Evolutionary conservation across 164 flowering plant genomes (phyloP).

Genomic region (Piper longum): DNA sequence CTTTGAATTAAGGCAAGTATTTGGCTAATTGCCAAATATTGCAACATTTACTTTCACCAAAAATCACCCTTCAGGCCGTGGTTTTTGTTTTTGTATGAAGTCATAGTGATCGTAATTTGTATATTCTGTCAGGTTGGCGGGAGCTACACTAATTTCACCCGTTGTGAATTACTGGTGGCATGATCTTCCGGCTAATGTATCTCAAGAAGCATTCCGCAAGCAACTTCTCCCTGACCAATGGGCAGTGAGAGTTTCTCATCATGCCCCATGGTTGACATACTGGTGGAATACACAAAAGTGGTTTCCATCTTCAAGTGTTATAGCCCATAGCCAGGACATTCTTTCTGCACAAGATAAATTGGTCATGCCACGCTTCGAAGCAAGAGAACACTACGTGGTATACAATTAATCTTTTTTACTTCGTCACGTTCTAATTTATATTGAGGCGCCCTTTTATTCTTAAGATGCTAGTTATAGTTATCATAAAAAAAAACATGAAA

Average conservation of each 20-base stretch:
- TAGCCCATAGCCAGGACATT: slow-evolving; percentile 14
- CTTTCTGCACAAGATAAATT: slow-evolving; percentile 31
- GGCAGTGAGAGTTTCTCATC: slow-evolving; percentile 52
- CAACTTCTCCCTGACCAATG: slow-evolving; percentile 47
- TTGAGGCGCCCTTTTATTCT: not conserved
- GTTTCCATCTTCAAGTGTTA: slow-evolving; percentile 44
- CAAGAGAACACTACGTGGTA: slow-evolving; percentile 13
- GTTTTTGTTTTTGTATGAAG: no score
- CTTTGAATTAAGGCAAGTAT: no score
- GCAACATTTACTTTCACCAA: no score
- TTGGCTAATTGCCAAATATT: no score
- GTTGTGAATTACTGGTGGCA: slow-evolving; percentile 86
- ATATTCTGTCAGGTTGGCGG: slow-evolving; percentile 46
- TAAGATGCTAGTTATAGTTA: not conserved
- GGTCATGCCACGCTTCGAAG: slow-evolving; percentile 10
- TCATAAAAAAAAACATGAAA: no score
- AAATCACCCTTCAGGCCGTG: no score
- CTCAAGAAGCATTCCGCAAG: slow-evolving; percentile 34
- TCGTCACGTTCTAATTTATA: no score
- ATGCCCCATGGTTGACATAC: slow-evolving; percentile 59
- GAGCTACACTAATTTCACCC: slow-evolving; percentile 67
- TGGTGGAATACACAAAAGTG: slow-evolving; percentile 88
- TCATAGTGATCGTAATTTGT: not conserved
- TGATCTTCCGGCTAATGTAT: slow-evolving; percentile 51
- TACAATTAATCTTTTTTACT: not conserved